Percentiles rank a stretch among this genome's conserved stretches.
These are phyloP conservation scores for Epichloe hybrida DNA, from an alignment of 2,329 filamentous ascomycete genomes.

Conservation along the genomic window DNA sequence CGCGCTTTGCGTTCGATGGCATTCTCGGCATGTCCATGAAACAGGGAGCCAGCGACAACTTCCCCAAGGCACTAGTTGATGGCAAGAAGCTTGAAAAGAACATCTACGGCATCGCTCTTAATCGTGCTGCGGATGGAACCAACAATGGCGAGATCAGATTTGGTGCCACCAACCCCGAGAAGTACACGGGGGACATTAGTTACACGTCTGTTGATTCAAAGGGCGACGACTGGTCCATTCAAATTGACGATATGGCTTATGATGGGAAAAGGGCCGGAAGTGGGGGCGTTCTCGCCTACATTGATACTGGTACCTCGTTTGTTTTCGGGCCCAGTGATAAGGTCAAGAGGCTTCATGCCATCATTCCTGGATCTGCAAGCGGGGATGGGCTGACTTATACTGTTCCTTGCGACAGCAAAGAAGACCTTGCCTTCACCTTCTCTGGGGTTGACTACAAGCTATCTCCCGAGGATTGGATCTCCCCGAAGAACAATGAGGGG, in stretches of 20 bases:
- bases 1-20: conserved; percentile 71
- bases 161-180: conserved; percentile 52
- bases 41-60: conserved; percentile 45
- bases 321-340: conserved; percentile 57
- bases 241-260: conserved; percentile 50
- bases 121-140: conserved; percentile 48
- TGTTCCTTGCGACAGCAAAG: conserved; percentile 58
- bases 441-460: conserved; percentile 54
- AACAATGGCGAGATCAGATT: conserved; percentile 70
- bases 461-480: conserved; percentile 58
- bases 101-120: conserved; percentile 58
- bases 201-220: conserved; percentile 44
- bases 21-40: conserved; percentile 67
- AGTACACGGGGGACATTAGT: conserved; percentile 53
- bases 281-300: conserved; percentile 48
- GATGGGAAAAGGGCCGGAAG: conserved; percentile 45
- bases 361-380: conserved; percentile 47
- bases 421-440: conserved; percentile 51
- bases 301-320: conserved; percentile 76
- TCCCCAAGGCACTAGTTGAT: conserved; percentile 48
- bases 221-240: conserved; percentile 57
- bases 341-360: conserved; percentile 51
- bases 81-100: conserved; percentile 46
- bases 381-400: conserved; percentile 50
- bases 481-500: conserved; percentile 27